Evolutionary conservation across 2,329 filamentous ascomycete species (phyloP).

Genomic region (Hypoxylon sp.): DNA sequence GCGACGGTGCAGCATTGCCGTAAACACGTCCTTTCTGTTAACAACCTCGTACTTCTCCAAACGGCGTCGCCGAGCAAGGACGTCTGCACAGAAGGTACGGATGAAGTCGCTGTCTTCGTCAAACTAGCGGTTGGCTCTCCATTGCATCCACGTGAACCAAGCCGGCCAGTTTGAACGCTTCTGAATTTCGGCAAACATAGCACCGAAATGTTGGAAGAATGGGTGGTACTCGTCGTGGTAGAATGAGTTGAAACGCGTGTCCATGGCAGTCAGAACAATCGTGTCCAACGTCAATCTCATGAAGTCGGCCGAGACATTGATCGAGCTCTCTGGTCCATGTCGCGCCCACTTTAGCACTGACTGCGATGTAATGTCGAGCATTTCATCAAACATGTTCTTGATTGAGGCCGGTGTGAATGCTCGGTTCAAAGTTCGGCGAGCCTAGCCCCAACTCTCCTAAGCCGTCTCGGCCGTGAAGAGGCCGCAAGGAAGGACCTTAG

Average conservation of each 20-base stretch:
- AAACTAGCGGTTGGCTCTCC: conserved; percentile 37
- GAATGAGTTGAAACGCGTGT: conserved; percentile 64
- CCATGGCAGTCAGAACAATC: conserved; percentile 60
- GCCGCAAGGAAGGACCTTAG: not conserved
- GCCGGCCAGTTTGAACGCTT: not conserved
- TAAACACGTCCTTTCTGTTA: conserved; percentile 58
- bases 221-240: conserved; percentile 63
- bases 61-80: not conserved
- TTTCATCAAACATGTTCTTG: conserved; percentile 6
- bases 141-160: not conserved
- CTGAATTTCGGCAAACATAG: not conserved
- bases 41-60: not conserved
- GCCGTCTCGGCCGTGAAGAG: not conserved
- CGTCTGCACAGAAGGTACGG: not conserved
- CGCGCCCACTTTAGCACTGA: conserved; percentile 55
- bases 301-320: conserved; percentile 59
- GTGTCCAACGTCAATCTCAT: conserved; percentile 64
- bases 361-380: conserved; percentile 14
- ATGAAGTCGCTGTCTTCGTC: conserved; percentile 20
- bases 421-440: not conserved
- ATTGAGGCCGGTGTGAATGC: not conserved
- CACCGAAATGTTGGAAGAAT: conserved; percentile 51
- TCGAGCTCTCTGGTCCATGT: conserved; percentile 55
- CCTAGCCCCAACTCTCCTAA: not conserved
- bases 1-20: conserved; percentile 56